Evolutionary conservation across 1,139 yeast species (phyloP).

Genomic region (Candida sp.): DNA sequence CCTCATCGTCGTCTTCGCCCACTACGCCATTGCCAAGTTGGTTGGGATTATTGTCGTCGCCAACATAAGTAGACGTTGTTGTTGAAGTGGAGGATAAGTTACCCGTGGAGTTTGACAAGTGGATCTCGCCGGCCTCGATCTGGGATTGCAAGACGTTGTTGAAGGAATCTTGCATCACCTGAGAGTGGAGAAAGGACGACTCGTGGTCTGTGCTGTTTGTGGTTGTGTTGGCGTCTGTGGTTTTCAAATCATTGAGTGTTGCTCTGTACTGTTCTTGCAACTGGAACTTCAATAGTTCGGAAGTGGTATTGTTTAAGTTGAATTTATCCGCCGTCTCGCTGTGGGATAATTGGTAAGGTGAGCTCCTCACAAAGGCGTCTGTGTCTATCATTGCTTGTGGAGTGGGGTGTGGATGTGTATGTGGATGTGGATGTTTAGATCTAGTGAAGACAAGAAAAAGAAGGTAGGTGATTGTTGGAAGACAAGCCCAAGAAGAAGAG

Average conservation of each 20-base stretch:
- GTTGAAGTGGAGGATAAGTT: conserved; percentile 3
- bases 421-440: not conserved
- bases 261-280: conserved; percentile 45
- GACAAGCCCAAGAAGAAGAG: not conserved
- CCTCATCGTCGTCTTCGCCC: conserved; percentile 18
- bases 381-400: conserved; percentile 35
- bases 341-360: conserved; percentile 43
- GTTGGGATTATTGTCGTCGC: conserved; percentile 3
- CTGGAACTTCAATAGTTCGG: conserved; percentile 49
- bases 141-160: conserved; percentile 39
- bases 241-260: conserved; percentile 27
- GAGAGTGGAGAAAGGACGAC: conserved; percentile 7
- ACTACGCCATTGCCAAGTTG: conserved; percentile 5
- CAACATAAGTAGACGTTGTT: conserved; percentile 2
- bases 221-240: conserved; percentile 10
- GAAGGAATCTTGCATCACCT: conserved; percentile 36
- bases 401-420: not conserved
- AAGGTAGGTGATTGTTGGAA: not conserved
- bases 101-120: conserved; percentile 13
- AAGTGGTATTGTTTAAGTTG: conserved; percentile 41
- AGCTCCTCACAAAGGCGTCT: conserved; percentile 35
- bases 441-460: not conserved
- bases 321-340: conserved; percentile 26
- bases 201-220: conserved; percentile 1
- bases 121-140: conserved; percentile 34